phyloP scores from a whole-genome alignment of 2,329 filamentous ascomycete genomes.

The Amylocarpus encephaloides region DNA sequence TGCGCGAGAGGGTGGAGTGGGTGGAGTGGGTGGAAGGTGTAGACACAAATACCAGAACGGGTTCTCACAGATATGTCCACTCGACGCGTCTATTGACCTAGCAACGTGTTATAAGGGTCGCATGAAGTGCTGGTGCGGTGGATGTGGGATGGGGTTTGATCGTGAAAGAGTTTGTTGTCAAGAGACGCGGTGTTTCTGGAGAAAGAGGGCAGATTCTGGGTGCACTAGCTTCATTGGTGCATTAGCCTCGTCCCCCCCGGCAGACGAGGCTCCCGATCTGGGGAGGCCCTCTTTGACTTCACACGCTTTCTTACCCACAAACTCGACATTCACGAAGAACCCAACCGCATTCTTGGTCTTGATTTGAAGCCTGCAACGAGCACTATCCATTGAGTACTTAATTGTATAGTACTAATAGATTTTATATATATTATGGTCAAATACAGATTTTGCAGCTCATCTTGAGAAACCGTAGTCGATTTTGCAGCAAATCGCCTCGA shows the following conservation, averaged over 20 bases:
- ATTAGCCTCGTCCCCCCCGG: too few relatives aligned
- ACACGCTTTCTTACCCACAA: constrained; percentile 26
- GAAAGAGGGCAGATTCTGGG: neutral
- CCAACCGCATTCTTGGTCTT: constrained; percentile 58
- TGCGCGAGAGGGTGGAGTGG: constrained; percentile 1
- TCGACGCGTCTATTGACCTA: constrained; percentile 25
- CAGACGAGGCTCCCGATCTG: neutral
- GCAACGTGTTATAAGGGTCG: constrained; percentile 17
- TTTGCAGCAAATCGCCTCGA: neutral
- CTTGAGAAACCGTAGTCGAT: neutral
- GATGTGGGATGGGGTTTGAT: constrained; percentile 18
- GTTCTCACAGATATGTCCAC: constrained; percentile 25
- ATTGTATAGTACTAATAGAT: constrained; percentile 22
- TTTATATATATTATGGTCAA: constrained; percentile 17
- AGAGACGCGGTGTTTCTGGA: constrained; percentile 3
- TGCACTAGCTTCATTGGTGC: neutral
- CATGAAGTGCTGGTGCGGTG: constrained; percentile 31
- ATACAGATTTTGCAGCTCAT: constrained; percentile 1
- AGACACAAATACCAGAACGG: constrained; percentile 13
- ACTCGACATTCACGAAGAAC: constrained; percentile 25
- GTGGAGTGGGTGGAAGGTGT: constrained; percentile 5
- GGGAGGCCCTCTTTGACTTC: neutral
- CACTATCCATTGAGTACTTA: constrained; percentile 36
- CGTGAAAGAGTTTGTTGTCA: constrained; percentile 21
- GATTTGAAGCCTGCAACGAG: constrained; percentile 45